Base-by-base conservation (phyloP, 1,284 basidiomycete genomes). In the Ustilago xerochloae region DNA sequence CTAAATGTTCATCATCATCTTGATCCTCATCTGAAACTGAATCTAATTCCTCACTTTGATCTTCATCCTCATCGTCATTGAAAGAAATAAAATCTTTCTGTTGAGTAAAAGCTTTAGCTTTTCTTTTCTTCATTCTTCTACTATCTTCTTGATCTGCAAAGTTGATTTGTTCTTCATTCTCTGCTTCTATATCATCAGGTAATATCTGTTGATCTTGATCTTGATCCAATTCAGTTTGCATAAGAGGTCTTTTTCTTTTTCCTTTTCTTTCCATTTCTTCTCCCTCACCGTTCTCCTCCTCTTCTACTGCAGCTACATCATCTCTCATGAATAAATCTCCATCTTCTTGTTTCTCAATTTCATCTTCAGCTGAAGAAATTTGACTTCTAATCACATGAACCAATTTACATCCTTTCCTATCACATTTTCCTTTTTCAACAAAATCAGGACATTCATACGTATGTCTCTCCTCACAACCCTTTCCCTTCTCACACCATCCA, bases 401-500 rank as follows among this genome's bases (percentile, higher is more conserved):
- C 26, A 83, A 50, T 43, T 77, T 69, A 41, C 82, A 83, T 0
- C 63, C 65, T 16, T 67, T 67, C 15, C 63, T 57, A 2, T 61
- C 41, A 56, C 81, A 83, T 35, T 54, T 67, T 10, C 82, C 81
- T 20, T 62, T 65, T 26, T 76, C 75, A 13, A 77, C 68, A 53
- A 81, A 83, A 38, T 81, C 81, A 2, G 81, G 79, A 51, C 81
- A 82, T 26, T 83, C 82, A 45, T 74, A 81, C 30, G 82, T 78
- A 50, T 84, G 82, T 22, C 81, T 61, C 52, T 66, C 18, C 12
- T 49, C 38, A 47, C 82, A 84, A 9, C 33, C 55, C 20, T 26
- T 46, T 1, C 82, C 82, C 20, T 51, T 50, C 2, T 78, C 77
- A 63, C 82, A 84, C 81, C 81, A 84, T 5, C 82, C 82, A 32